phyloP scores from a whole-genome alignment of 805 yeast genomes.

The Clavispora phyllophila region DNA sequence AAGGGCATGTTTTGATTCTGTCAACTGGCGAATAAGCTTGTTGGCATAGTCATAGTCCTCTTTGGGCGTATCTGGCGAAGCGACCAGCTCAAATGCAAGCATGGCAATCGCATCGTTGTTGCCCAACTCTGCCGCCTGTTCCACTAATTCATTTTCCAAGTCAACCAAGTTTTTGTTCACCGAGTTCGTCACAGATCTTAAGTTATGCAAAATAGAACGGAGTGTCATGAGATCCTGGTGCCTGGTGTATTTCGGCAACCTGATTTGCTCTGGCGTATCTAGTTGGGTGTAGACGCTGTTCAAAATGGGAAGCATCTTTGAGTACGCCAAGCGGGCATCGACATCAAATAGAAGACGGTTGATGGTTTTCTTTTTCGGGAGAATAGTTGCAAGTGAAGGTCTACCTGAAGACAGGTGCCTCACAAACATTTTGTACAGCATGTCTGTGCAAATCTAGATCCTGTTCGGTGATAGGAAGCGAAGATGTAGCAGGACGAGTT shows the following conservation, averaged over 20 bases:
- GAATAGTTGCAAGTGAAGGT: conserved; percentile 25
- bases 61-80: conserved; percentile 15
- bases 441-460: no score
- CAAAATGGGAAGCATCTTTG: conserved; percentile 50
- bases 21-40: conserved; percentile 50
- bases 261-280: conserved; percentile 33
- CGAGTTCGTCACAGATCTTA: conserved; percentile 57
- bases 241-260: conserved; percentile 42
- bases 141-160: conserved; percentile 70
- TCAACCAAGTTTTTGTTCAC: conserved; percentile 51
- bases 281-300: conserved; percentile 45
- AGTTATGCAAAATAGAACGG: conserved; percentile 59
- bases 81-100: conserved; percentile 61
- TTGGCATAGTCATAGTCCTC: conserved; percentile 66
- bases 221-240: conserved; percentile 62
- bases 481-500: neutral
- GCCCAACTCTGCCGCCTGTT: conserved; percentile 79
- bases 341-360: conserved; percentile 62
- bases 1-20: conserved; percentile 61
- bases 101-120: conserved; percentile 75
- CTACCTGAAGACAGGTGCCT: conserved; percentile 9
- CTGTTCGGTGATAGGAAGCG: no score
- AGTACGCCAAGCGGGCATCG: conserved; percentile 52
- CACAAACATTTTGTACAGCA: neutral
- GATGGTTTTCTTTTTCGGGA: conserved; percentile 56